Conservation (phyloP, 805 yeast genomes). For the Pichia membranifaciens region DNA sequence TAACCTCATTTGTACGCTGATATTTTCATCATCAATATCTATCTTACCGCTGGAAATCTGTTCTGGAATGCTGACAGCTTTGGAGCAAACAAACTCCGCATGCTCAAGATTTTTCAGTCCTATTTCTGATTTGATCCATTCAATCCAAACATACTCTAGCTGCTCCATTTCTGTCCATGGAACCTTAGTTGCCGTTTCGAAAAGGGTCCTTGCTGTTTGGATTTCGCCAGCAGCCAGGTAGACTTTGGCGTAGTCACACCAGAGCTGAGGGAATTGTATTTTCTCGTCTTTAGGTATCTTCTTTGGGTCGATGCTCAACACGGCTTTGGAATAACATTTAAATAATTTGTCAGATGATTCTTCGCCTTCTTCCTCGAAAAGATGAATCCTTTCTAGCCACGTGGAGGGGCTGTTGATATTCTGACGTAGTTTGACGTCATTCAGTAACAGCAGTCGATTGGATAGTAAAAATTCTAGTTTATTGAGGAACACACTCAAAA, state of each 20-base stretch:
- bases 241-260: slow-evolving; percentile 64
- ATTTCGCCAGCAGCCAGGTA: slow-evolving; percentile 54
- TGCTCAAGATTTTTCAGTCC: slow-evolving; percentile 39
- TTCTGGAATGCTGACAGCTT: slow-evolving; percentile 27
- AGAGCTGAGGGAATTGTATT: slow-evolving; percentile 44
- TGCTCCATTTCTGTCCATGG: slow-evolving; percentile 61
- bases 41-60: slow-evolving; percentile 13
- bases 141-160: slow-evolving; percentile 60
- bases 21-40: slow-evolving; percentile 34
- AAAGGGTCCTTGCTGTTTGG: slow-evolving; percentile 55
- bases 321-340: slow-evolving; percentile 57
- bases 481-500: slow-evolving; percentile 33
- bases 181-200: slow-evolving; percentile 61
- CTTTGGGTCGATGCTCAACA: slow-evolving; percentile 58
- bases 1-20: slow-evolving; percentile 52
- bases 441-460: slow-evolving; percentile 52
- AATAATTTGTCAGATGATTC: slow-evolving; percentile 35
- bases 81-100: slow-evolving; percentile 32
- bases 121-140: slow-evolving; percentile 69
- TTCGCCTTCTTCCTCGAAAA: slow-evolving; percentile 36
- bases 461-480: slow-evolving; percentile 51
- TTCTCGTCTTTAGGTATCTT: slow-evolving; percentile 36
- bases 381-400: slow-evolving; percentile 61
- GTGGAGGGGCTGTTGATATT: slow-evolving; percentile 53
- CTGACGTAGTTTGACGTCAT: slow-evolving; percentile 61